A percentile compares a stretch with the other conserved stretches of the same genome.
Evolutionary conservation across 192 early-diverging fungal genomes (phyloP).

Genomic region (Radiomyces spectabilis): DNA sequence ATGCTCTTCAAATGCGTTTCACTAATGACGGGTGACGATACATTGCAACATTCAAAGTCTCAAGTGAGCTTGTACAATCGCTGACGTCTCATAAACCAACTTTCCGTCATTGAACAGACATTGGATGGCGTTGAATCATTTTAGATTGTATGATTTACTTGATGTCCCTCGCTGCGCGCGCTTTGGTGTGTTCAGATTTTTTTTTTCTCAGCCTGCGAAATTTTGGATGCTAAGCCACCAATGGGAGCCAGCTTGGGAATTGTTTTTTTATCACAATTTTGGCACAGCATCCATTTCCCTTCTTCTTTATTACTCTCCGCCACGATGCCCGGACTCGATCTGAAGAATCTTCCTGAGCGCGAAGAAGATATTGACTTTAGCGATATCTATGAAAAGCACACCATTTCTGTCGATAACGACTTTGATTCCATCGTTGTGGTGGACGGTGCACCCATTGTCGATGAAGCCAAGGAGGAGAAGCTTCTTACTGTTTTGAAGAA

Average conservation of each 20-base stretch:
- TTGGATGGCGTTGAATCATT: no score
- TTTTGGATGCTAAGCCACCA: not conserved
- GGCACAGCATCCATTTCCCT: conserved; percentile 1
- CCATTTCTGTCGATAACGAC: conserved; percentile 65
- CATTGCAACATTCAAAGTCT: no score
- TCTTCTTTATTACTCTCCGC: not conserved
- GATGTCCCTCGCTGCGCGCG: no score
- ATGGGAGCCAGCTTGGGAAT: not conserved
- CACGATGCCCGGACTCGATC: conserved; percentile 34
- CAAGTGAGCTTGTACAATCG: no score
- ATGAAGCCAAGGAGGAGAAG: conserved; percentile 79
- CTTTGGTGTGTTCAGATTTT: no score
- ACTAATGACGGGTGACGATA: no score
- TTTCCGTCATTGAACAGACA: no score
- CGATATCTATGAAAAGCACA: conserved; percentile 78
- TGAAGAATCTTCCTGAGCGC: conserved; percentile 53
- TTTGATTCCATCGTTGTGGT: conserved; percentile 84
- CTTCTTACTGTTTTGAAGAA: conserved; percentile 66
- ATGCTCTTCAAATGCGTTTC: no score
- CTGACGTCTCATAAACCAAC: no score
- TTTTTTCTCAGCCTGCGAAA: no score
- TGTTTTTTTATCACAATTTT: not conserved
- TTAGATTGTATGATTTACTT: no score
- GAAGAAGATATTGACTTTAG: conserved; percentile 86
- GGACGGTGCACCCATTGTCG: conserved; percentile 86